phyloP scores from a whole-genome alignment of 345 rosid species.

The Cochlearia excelsa region DNA sequence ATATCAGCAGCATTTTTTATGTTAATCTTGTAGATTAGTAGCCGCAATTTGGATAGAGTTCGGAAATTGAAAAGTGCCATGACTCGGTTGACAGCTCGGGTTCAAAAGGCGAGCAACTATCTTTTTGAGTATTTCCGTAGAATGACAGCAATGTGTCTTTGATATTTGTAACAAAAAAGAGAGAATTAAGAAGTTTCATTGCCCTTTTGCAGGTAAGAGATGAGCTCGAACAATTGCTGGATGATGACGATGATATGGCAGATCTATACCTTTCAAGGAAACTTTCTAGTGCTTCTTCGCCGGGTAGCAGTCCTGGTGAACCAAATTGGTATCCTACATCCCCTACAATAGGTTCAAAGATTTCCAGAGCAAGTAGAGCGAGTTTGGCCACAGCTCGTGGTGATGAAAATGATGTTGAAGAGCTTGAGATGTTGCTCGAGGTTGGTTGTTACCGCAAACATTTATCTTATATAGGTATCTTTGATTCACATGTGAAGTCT shows the following conservation, averaged over 20 bases:
- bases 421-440: constrained; percentile 96
- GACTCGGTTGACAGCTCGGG: constrained; percentile 93
- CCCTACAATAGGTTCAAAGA: constrained; percentile 70
- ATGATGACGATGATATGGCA: constrained; percentile 95
- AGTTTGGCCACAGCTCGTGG: constrained; percentile 71
- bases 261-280: constrained; percentile 88
- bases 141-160: background rate
- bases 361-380: constrained; percentile 88
- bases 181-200: background rate
- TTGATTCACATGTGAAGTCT: too few relatives aligned
- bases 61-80: constrained; percentile 95
- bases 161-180: background rate
- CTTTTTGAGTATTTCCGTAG: background rate
- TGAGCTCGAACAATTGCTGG: constrained; percentile 88
- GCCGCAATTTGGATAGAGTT: constrained; percentile 95
- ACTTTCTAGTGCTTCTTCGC: constrained; percentile 59
- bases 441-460: constrained; percentile 31
- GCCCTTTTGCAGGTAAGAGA: constrained; percentile 63
- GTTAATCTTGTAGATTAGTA: constrained; percentile 61
- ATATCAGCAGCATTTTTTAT: background rate
- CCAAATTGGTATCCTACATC: constrained; percentile 70
- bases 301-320: constrained; percentile 65
- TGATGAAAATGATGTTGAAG: constrained; percentile 94
- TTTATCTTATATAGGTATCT: too few relatives aligned
- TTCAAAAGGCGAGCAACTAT: constrained; percentile 64